phyloP scores from a whole-genome alignment of 2,329 filamentous ascomycete species.

The Colletotrichum sp. region DNA sequence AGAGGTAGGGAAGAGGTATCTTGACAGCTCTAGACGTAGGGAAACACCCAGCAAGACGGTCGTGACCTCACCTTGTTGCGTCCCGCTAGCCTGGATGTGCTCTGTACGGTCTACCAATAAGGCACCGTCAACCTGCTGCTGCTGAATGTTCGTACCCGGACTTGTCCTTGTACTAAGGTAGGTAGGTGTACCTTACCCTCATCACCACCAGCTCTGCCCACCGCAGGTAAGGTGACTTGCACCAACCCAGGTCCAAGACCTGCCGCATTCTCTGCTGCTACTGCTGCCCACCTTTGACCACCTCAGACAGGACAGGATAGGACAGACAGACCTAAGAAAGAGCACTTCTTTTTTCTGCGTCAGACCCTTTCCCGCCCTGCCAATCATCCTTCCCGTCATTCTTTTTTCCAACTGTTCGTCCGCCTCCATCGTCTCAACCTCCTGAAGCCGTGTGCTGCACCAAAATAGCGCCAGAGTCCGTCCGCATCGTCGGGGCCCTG shows the following conservation, averaged over 20 bases:
- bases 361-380: constrained; percentile 17
- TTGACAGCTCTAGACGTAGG: neutral
- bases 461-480: constrained; percentile 18
- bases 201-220: constrained; percentile 4
- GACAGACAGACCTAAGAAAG: neutral
- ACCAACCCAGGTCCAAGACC: neutral
- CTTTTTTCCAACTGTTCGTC: neutral
- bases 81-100: neutral
- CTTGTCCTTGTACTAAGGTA: neutral
- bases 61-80: neutral
- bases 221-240: neutral
- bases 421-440: constrained; percentile 15
- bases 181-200: neutral
- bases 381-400: constrained; percentile 20
- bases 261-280: neutral
- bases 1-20: neutral
- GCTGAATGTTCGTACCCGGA: neutral
- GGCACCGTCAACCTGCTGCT: neutral
- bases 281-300: neutral
- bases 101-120: neutral
- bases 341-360: neutral
- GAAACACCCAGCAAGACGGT: neutral
- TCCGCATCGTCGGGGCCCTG: constrained; percentile 1
- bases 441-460: constrained; percentile 12
- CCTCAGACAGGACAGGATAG: neutral